These are phyloP conservation scores for Ganoderma leucocontextum DNA, from an alignment of 1,284 basidiomycete genomes.

Conservation along the genomic window DNA sequence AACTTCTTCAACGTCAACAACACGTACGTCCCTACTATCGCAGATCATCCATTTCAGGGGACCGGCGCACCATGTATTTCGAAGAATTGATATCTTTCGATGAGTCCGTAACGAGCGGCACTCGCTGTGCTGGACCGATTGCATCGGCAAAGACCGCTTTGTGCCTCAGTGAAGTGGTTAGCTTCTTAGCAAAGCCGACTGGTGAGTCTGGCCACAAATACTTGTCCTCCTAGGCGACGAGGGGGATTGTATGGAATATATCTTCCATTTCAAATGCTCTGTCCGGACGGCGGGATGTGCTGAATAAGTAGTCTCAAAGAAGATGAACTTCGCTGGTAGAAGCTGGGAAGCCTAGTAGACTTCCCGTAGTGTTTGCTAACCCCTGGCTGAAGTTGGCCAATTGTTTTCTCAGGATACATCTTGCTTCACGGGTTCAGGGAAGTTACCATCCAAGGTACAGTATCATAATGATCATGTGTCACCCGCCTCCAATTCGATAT, in stretches of 20 bases:
- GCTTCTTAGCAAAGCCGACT: not conserved
- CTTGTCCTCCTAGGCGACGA: not conserved
- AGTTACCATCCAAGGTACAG: not conserved
- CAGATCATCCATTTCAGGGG: not conserved
- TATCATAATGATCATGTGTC: no score
- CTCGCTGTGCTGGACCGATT: not conserved
- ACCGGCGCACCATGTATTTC: not conserved
- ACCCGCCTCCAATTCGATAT: no score
- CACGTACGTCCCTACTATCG: not conserved
- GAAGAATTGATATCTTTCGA: not conserved
- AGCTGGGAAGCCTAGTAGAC: no score
- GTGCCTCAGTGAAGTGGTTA: not conserved
- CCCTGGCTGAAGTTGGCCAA: not conserved
- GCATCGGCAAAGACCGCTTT: not conserved
- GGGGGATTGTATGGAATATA: not conserved
- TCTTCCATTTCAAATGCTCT: not conserved
- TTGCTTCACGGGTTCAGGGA: not conserved
- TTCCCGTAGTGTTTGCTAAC: not conserved
- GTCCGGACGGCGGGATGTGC: not conserved
- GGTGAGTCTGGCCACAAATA: not conserved
- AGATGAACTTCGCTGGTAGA: not conserved
- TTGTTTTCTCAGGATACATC: not conserved
- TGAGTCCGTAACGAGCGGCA: not conserved
- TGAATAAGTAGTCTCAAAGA: not conserved
- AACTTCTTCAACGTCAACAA: not conserved